Percentiles rank a stretch among this genome's conserved stretches.
These are phyloP conservation scores for Cyberlindnera saturnus DNA, from an alignment of 805 yeast species.

Conservation along the genomic window DNA sequence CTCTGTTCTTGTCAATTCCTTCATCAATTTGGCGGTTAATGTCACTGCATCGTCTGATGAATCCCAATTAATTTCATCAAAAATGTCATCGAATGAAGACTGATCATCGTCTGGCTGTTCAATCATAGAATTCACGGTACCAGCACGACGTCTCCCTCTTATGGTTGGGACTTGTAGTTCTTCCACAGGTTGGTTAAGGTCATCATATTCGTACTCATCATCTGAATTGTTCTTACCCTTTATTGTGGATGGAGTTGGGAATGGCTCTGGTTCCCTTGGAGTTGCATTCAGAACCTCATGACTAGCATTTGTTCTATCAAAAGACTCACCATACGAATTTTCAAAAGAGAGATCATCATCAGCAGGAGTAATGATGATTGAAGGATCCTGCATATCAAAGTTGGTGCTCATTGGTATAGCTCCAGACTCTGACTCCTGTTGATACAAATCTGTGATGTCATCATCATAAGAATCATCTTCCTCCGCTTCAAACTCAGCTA, in stretches of 20 bases:
- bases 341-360: conserved; percentile 15
- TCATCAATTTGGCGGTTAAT: conserved; percentile 50
- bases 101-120: conserved; percentile 22
- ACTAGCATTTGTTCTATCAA: conserved; percentile 9
- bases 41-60: conserved; percentile 56
- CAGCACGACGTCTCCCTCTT: conserved; percentile 18
- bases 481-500: conserved; percentile 16
- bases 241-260: conserved; percentile 13
- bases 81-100: conserved; percentile 49
- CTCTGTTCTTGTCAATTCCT: conserved; percentile 56
- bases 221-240: conserved; percentile 12
- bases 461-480: conserved; percentile 25
- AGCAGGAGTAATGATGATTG: not conserved
- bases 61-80: conserved; percentile 77
- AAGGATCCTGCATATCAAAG: not conserved
- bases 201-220: conserved; percentile 17
- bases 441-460: conserved; percentile 22
- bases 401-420: not conserved
- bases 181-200: conserved; percentile 7
- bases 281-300: conserved; percentile 6
- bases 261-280: conserved; percentile 2
- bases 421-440: conserved; percentile 4
- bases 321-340: conserved; percentile 11
- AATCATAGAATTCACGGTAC: conserved; percentile 27
- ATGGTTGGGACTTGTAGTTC: conserved; percentile 6